A percentile compares a stretch with the other conserved stretches of the same genome.
Conservation (phyloP, 192 early-diverging fungal genomes). For the Entomortierella chlamydospora region DNA sequence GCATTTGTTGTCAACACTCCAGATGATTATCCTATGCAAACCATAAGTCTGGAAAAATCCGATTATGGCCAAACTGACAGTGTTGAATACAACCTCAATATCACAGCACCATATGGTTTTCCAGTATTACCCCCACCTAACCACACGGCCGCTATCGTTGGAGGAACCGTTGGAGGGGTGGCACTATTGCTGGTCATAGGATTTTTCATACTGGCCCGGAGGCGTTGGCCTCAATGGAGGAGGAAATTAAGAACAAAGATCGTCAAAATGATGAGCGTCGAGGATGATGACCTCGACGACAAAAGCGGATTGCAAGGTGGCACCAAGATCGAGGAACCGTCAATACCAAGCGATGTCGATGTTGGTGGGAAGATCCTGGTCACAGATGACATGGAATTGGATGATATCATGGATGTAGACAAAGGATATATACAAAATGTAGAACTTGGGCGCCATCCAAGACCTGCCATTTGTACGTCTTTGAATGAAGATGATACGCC, state of each 20-base stretch:
- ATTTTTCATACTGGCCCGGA: not conserved
- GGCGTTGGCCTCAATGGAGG: conserved; percentile 22
- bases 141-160: conserved; percentile 14
- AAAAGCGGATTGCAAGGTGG: not conserved
- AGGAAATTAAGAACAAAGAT: conserved; percentile 14
- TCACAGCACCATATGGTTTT: conserved; percentile 14
- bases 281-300: conserved; percentile 1
- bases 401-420: not conserved
- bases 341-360: not conserved
- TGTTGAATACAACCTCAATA: conserved; percentile 10
- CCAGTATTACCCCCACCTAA: not conserved
- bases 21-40: not conserved
- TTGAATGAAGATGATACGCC: not conserved
- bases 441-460: conserved; percentile 12
- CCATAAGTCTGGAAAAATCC: not conserved
- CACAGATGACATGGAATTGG: conserved; percentile 17
- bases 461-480: conserved; percentile 5
- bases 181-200: not conserved
- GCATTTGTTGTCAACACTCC: conserved; percentile 13
- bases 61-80: not conserved
- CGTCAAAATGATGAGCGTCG: conserved; percentile 1
- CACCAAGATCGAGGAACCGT: conserved; percentile 24
- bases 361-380: conserved; percentile 23
- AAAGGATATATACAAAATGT: conserved; percentile 22
- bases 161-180: conserved; percentile 23